A percentile compares a stretch with the other conserved stretches of the same genome.
phyloP scores from a whole-genome alignment of 129 eudicot genomes.

The Centrapalus pauciflorus region DNA sequence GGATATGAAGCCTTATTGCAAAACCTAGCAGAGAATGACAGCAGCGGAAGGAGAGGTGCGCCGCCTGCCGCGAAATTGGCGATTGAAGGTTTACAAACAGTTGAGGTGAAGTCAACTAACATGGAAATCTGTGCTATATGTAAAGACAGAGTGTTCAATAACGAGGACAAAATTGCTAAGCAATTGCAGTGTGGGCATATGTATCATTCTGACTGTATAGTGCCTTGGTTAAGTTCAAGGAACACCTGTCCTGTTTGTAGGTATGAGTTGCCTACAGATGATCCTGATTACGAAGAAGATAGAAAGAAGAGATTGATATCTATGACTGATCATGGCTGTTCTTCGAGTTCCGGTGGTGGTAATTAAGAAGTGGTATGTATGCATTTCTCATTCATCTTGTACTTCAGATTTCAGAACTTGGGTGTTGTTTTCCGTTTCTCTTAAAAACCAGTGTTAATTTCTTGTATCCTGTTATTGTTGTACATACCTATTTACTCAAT shows the following conservation, averaged over 20 bases:
- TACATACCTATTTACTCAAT: neutral
- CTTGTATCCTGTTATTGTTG: neutral
- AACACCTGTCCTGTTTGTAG: constrained; percentile 82
- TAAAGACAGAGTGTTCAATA: constrained; percentile 41
- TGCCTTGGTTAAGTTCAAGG: constrained; percentile 64
- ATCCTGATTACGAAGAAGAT: constrained; percentile 67
- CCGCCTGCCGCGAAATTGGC: constrained; percentile 81
- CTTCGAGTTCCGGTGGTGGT: neutral
- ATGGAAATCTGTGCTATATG: constrained; percentile 55
- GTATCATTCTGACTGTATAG: constrained; percentile 78
- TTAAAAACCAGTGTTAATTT: neutral
- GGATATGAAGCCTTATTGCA: constrained; percentile 81
- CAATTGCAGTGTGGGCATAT: constrained; percentile 70
- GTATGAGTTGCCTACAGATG: constrained; percentile 74
- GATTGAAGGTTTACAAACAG: constrained; percentile 35
- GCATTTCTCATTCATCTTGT: neutral
- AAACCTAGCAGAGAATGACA: constrained; percentile 74
- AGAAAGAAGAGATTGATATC: constrained; percentile 48
- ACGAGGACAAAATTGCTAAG: constrained; percentile 55
- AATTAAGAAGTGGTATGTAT: neutral
- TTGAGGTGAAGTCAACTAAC: constrained; percentile 33
- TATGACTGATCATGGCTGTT: constrained; percentile 2
- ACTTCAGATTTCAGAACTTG: neutral
- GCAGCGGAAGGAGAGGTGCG: constrained; percentile 57
- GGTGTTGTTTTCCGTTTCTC: neutral